Percentiles rank a stretch among this genome's conserved stretches.
Conservation (phyloP, 164 flowering plant genomes). For the Nymphaea thermarum region DNA sequence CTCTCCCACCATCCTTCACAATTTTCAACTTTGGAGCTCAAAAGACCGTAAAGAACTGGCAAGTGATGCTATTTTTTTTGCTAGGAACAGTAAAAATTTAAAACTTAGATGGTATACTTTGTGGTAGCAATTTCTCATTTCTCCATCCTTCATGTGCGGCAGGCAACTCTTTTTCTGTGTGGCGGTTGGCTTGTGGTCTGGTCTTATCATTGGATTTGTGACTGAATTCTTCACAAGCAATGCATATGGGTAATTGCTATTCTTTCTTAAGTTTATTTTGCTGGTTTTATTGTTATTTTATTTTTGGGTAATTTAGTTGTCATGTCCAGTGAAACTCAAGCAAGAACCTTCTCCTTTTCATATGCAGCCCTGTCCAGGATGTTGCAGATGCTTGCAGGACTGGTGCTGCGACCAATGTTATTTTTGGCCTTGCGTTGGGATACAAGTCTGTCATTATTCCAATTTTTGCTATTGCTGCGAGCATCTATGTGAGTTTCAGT, state of each 20-base stretch:
- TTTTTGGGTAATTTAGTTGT: neutral
- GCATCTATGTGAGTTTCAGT: conserved; percentile 14
- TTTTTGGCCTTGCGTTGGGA: conserved; percentile 17
- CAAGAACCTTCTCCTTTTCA: neutral
- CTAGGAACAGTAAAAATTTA: neutral
- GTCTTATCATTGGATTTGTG: conserved; percentile 13
- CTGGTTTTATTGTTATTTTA: neutral
- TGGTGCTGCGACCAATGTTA: conserved; percentile 14
- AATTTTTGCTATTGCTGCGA: conserved; percentile 13
- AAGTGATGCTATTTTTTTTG: neutral
- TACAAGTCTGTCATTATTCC: conserved; percentile 14
- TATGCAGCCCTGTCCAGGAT: conserved; percentile 19
- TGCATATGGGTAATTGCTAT: conserved; percentile 9
- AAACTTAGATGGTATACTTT: neutral
- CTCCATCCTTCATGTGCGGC: neutral
- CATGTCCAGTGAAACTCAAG: neutral
- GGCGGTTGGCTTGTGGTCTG: conserved; percentile 11
- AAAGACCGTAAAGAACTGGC: conserved; percentile 24
- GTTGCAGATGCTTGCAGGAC: conserved; percentile 19
- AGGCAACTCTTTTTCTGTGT: conserved; percentile 17
- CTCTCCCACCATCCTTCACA: conserved; percentile 23
- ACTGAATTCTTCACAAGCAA: conserved; percentile 13
- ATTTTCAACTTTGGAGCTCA: conserved; percentile 20
- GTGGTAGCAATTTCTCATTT: neutral
- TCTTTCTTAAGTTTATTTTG: neutral